phyloP scores from a whole-genome alignment of 2,329 filamentous ascomycete genomes.

The Penicillium rolfsii region DNA sequence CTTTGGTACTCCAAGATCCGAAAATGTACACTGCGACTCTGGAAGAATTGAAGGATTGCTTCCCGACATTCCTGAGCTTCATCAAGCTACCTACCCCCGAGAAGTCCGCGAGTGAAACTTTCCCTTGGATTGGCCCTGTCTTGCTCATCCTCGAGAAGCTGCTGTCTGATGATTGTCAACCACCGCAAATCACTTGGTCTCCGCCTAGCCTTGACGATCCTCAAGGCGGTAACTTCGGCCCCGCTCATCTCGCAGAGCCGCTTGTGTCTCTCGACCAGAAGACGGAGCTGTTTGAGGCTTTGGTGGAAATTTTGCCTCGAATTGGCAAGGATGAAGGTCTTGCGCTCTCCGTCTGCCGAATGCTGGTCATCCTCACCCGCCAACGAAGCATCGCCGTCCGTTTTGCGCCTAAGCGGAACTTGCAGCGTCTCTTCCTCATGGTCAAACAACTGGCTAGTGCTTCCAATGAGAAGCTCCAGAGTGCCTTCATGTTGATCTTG shows the following conservation, averaged over 20 bases:
- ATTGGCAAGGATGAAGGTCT: constrained; percentile 86
- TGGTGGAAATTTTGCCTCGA: constrained; percentile 82
- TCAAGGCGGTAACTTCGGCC: constrained; percentile 55
- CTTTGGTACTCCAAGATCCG: constrained; percentile 80
- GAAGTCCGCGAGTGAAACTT: constrained; percentile 73
- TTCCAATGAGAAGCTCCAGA: constrained; percentile 73
- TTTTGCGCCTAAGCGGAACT: constrained; percentile 83
- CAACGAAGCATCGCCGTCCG: constrained; percentile 72
- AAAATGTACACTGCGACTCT: constrained; percentile 78
- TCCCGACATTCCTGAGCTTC: constrained; percentile 75
- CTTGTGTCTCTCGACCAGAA: constrained; percentile 69
- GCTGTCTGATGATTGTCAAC: constrained; percentile 85
- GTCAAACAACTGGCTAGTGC: constrained; percentile 84
- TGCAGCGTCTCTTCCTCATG: constrained; percentile 92
- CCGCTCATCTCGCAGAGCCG: constrained; percentile 63
- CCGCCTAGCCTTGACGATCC: constrained; percentile 53
- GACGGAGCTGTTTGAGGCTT: constrained; percentile 69
- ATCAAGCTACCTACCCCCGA: constrained; percentile 66
- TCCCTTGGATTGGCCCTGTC: constrained; percentile 90
- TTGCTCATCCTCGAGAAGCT: constrained; percentile 87
- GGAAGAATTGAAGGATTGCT: constrained; percentile 74
- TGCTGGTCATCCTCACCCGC: constrained; percentile 86
- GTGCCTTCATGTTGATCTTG: constrained; percentile 79
- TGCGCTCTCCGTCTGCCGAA: constrained; percentile 78
- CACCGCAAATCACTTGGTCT: constrained; percentile 72